Percentiles rank a stretch among this genome's conserved stretches.
Evolutionary conservation across 805 yeast species (phyloP).

Genomic region (Wickerhamiella nectarea): DNA sequence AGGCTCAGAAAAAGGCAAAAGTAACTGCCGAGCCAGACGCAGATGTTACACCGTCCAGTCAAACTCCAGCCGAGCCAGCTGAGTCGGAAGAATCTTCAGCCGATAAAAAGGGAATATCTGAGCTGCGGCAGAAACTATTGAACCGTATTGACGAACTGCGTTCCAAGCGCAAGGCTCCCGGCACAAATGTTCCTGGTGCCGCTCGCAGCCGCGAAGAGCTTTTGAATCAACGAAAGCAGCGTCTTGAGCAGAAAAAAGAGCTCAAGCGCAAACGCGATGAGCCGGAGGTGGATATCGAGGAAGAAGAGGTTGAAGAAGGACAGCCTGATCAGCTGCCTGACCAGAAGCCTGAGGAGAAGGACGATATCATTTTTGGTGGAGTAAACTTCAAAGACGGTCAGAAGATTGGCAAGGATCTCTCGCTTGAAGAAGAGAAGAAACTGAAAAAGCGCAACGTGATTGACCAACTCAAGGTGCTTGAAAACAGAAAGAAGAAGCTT

Average conservation of each 20-base stretch:
- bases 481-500: conserved; percentile 55
- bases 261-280: conserved; percentile 25
- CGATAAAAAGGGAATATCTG: conserved; percentile 35
- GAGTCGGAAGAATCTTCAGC: conserved; percentile 6
- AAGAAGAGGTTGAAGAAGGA: conserved; percentile 26
- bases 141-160: conserved; percentile 54
- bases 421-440: conserved; percentile 39
- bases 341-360: conserved; percentile 21
- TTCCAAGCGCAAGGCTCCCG: conserved; percentile 85
- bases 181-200: conserved; percentile 66
- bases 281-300: conserved; percentile 27
- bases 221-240: conserved; percentile 28
- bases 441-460: conserved; percentile 63
- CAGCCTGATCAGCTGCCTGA: conserved; percentile 27
- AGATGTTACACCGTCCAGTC: conserved; percentile 11
- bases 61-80: conserved; percentile 26
- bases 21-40: not conserved
- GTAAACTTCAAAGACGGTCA: conserved; percentile 75
- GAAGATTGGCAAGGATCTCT: conserved; percentile 57
- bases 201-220: conserved; percentile 49
- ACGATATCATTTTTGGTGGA: conserved; percentile 57
- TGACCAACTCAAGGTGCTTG: conserved; percentile 70
- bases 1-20: not conserved
- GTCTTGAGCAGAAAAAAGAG: conserved; percentile 29
- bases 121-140: conserved; percentile 66